Base-by-base conservation (phyloP, 768 basidiomycete species). In the Lactifluus subvellereus region DNA sequence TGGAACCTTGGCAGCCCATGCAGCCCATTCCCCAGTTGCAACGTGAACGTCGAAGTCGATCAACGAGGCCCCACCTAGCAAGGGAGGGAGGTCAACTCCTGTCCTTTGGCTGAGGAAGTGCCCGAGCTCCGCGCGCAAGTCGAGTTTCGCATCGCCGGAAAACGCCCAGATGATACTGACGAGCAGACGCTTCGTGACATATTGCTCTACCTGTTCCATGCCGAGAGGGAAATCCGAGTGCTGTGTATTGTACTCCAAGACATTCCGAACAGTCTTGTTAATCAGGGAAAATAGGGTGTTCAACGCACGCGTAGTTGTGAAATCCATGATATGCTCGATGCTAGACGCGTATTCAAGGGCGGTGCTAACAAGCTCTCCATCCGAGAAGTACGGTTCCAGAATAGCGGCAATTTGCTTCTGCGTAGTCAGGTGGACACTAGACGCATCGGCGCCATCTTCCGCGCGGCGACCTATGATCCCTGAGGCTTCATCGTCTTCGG, bases 271-370 rank as follows among this genome's bases (percentile, higher is more conserved):
- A 0, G 93, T 94, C 77, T 98, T 98, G 82, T 98, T 98, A 75
- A 98, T 77, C 55, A 98, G 83, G 11, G 97, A 98, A 80, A 99
- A 98, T 20, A 99, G 82, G 0, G 97, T 98, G 70, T 91, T 93
- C 60, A 98, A 84, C 0, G 94, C 94, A 48, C 97, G 91, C 9
- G 88, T 92, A 38, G 76, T 73, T 1, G 96, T 97, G 77, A 98
- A 98, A 74, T 98, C 95, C 97, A 99, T 98, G 77, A 99, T 98
- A 71, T 99, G 97, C 69, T 94, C 90, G 51, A 94, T 87, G n/a
- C 84, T 81, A 54, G 84, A 85, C 0, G 94, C 93, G 69, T 86
- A 92, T 27, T 80, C 78, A 48, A 98, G 79, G 5, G 94, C 92
- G 5, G 82, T 78, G 66, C 82, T 81, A 61, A 98, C 89, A 6